phyloP scores from a whole-genome alignment of 1,139 yeast species.

The Candida sanyaensis region DNA sequence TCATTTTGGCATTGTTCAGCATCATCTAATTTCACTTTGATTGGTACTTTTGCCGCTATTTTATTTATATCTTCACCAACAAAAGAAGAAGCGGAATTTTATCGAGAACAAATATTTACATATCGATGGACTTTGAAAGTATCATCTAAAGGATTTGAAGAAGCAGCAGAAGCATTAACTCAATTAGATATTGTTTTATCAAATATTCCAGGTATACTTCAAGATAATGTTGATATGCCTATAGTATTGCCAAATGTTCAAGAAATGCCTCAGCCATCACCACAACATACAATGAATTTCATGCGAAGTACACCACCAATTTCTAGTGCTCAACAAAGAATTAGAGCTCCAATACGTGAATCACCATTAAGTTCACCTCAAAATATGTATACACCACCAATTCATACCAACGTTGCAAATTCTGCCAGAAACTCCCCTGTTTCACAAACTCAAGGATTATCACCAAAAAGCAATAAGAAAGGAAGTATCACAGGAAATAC shows the following conservation, averaged over 20 bases:
- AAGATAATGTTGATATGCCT: constrained; percentile 45
- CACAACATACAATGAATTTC: constrained; percentile 2
- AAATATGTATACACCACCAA: constrained; percentile 18
- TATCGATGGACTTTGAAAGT: constrained; percentile 76
- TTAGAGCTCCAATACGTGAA: constrained; percentile 9
- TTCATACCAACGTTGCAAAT: constrained; percentile 3
- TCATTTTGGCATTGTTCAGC: constrained; percentile 90
- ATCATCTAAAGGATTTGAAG: constrained; percentile 72
- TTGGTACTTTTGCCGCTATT: constrained; percentile 85
- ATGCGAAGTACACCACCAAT: background rate
- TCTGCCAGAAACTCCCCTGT: constrained; percentile 25
- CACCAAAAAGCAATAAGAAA: constrained; percentile 21
- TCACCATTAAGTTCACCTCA: constrained; percentile 28
- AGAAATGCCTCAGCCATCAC: constrained; percentile 7
- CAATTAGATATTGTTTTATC: constrained; percentile 65
- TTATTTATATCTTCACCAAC: constrained; percentile 62
- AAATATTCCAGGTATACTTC: constrained; percentile 68
- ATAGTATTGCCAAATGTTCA: constrained; percentile 40
- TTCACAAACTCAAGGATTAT: constrained; percentile 33
- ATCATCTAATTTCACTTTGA: constrained; percentile 72
- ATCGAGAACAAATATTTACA: constrained; percentile 67
- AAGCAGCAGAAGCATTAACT: constrained; percentile 67
- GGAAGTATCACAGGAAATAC: background rate
- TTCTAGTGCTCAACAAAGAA: constrained; percentile 4
- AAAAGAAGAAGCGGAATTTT: constrained; percentile 62